Conservation (phyloP, 2,329 filamentous ascomycete species). For the Fusarium nematophilum region DNA sequence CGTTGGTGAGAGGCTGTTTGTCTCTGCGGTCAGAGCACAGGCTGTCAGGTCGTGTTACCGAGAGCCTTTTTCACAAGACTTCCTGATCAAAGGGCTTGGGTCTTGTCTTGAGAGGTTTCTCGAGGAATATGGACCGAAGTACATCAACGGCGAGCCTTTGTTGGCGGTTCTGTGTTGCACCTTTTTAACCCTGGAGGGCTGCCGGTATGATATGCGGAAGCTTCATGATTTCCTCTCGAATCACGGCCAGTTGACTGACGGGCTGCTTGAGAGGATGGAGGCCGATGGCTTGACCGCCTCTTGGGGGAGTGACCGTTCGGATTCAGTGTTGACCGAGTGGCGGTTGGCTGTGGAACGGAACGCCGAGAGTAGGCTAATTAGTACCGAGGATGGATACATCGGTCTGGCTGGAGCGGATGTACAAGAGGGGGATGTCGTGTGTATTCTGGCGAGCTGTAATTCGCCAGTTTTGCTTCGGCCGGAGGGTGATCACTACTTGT, state of each 20-base stretch:
- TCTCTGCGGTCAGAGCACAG: neutral
- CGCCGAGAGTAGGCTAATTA: neutral
- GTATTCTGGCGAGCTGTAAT: fast-evolving
- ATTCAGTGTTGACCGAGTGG: neutral
- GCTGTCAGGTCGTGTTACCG: neutral
- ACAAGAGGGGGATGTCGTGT: neutral
- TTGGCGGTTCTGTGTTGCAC: neutral
- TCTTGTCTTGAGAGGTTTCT: neutral
- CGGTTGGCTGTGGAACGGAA: fast-evolving
- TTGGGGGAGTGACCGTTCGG: no score
- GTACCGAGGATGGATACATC: neutral
- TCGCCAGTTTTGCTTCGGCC: neutral
- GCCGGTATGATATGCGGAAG: neutral
- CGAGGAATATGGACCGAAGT: neutral
- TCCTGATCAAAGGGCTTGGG: neutral
- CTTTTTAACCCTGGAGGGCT: neutral
- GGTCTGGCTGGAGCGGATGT: neutral
- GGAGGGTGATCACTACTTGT: neutral
- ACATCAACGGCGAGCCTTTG: neutral
- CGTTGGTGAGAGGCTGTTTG: neutral
- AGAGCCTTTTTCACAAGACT: fast-evolving
- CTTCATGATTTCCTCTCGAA: neutral
- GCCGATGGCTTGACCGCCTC: no score
- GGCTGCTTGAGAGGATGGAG: neutral
- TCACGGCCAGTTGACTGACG: neutral